Evolutionary conservation across 177 flowering plant species (phyloP).

Genomic region (Vitis hybrid): DNA sequence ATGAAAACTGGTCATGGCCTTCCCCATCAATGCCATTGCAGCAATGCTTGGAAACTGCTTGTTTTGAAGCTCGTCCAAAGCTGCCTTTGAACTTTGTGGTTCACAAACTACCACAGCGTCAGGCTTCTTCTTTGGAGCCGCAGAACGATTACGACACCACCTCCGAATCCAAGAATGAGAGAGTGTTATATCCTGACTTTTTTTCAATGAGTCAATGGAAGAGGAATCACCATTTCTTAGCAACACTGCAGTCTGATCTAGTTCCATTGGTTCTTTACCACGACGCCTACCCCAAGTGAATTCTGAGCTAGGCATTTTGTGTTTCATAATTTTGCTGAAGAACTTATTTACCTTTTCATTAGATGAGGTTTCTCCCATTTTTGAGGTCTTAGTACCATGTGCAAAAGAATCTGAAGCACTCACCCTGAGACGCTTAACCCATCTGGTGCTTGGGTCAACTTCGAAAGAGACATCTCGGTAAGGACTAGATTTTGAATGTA

Average conservation of each 20-base stretch:
- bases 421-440: slow-evolving; percentile 77
- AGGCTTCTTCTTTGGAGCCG: slow-evolving; percentile 18
- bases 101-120: slow-evolving; percentile 33
- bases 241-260: slow-evolving; percentile 19
- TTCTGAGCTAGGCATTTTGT: slow-evolving; percentile 28
- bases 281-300: slow-evolving; percentile 14
- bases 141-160: slow-evolving; percentile 42
- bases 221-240: slow-evolving; percentile 21
- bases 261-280: slow-evolving; percentile 25
- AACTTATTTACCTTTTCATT: slow-evolving; percentile 32
- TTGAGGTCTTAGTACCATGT: slow-evolving; percentile 42
- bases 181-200: slow-evolving; percentile 24
- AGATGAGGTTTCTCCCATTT: slow-evolving; percentile 37
- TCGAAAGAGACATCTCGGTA: slow-evolving; percentile 7
- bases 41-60: slow-evolving; percentile 79
- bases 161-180: slow-evolving; percentile 78
- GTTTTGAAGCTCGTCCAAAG: slow-evolving; percentile 33
- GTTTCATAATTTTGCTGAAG: slow-evolving; percentile 26
- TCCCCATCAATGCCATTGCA: slow-evolving; percentile 92
- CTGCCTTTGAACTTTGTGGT: slow-evolving; percentile 38
- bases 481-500: slow-evolving; percentile 18
- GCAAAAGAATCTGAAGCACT: slow-evolving; percentile 34
- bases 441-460: slow-evolving; percentile 46
- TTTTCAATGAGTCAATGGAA: slow-evolving; percentile 20
- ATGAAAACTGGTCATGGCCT: slow-evolving; percentile 53